Base-by-base conservation (phyloP, 2,329 filamentous ascomycete genomes). In the Botrytis aclada region DNA sequence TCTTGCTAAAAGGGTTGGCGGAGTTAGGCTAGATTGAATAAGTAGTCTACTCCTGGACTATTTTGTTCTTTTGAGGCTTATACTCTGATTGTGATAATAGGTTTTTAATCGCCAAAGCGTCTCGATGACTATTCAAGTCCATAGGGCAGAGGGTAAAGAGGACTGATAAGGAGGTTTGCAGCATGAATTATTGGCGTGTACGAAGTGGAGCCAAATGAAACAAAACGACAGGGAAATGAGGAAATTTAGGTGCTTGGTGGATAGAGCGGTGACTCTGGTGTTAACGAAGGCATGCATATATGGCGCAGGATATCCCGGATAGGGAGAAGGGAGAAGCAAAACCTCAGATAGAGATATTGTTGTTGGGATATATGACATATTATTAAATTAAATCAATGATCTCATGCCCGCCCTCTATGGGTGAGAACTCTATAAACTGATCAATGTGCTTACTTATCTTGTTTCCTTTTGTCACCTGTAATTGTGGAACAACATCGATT, bases 1-100 rank as follows among this genome's bases (percentile, higher is more conserved):
- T 70, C 86, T 89, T 86, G 86, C 88, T 89, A 90, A 90, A 85
- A 85, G 87, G 84, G 86, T 90, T 88, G 87, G 87, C 86, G 86
- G 87, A 83, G 87, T 89, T 86, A 90, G 88, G 79, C 78, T 81
- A 81, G 79, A 80, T 66, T 80, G 77, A 77, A 72, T 58, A 41
- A 41, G 39, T 25, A 56, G 65, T 69, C 47, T 16, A 12, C n/a
- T 29, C 34, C 47, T 51, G 39, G 65, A 32, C 65, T 69, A 43
- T 37, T 41, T 56, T 56, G 14, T 69, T 69, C 65, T 32, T 69
- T 69, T 69, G 65, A 37, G 34, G 65, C 65, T 56, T 43, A 69
- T 69, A 37, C 65, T 56, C 65, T 41, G 65, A 56, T 32, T 18
- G 10, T 69, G 34, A 56, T 56, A 69, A 56, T 69, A 69, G 65